phyloP scores from a whole-genome alignment of 345 rosid species.

The Camelina laxa region DNA sequence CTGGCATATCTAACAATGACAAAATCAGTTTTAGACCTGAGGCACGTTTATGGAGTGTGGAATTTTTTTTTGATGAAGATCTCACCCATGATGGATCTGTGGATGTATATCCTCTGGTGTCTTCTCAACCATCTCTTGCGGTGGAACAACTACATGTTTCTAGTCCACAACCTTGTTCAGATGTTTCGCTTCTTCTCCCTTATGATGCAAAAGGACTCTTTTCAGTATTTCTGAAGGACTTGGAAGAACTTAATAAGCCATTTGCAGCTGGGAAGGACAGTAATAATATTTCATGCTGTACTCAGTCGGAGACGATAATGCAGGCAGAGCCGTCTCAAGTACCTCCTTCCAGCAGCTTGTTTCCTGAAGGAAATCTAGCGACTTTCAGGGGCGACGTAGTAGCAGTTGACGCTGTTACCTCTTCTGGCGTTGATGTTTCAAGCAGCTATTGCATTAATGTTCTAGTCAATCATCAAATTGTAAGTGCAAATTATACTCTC shows the following conservation, averaged over 20 bases:
- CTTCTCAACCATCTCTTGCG: constrained; percentile 38
- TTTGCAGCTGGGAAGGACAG: constrained; percentile 37
- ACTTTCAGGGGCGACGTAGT: constrained; percentile 65
- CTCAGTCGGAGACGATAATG: constrained; percentile 22
- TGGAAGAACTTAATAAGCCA: constrained; percentile 44
- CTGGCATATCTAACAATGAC: constrained; percentile 38
- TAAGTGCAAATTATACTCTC: constrained; percentile 43
- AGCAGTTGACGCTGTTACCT: constrained; percentile 51
- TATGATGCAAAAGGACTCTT: constrained; percentile 47
- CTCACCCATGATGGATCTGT: constrained; percentile 35
- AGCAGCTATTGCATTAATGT: constrained; percentile 55
- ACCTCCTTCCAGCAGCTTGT: constrained; percentile 48
- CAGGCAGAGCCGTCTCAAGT: constrained; percentile 36
- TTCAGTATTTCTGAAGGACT: constrained; percentile 48
- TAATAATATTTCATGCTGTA: constrained; percentile 38
- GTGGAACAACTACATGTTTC: constrained; percentile 33
- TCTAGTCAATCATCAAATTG: constrained; percentile 56
- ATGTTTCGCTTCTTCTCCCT: constrained; percentile 61
- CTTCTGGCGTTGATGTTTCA: constrained; percentile 36
- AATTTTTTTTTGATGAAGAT: constrained; percentile 54
- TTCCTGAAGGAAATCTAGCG: constrained; percentile 64
- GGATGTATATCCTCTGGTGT: constrained; percentile 38
- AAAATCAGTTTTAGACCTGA: constrained; percentile 53
- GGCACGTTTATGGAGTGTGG: constrained; percentile 59
- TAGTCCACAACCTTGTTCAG: constrained; percentile 45